Base-by-base conservation (phyloP, 768 basidiomycete genomes). In the Auricularia cornea region DNA sequence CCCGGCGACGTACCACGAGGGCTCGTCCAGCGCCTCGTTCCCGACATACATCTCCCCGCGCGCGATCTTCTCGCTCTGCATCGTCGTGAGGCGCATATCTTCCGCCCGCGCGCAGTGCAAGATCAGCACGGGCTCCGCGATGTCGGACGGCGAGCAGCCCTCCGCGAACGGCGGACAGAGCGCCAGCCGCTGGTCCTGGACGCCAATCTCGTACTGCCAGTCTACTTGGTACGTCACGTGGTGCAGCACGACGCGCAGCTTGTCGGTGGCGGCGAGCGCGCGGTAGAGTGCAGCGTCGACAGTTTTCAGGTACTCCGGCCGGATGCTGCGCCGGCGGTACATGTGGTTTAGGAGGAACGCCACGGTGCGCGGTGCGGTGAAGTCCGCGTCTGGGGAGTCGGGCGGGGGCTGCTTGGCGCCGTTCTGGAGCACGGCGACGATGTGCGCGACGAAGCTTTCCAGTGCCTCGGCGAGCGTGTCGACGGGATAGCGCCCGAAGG, bases 141-240 rank as follows among this genome's bases (percentile, higher is more conserved):
- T 63, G 66, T 2, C 67, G 60, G 14, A 65, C 35, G 35, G 61
- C 23, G 28, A 41, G 29, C 38, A 10, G 20, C 59, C n/a, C 30
- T 20, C 38, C 35, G 32, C 32, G 60, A 41, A 40, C 28, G 31
- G 32, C 48, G 60, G 60, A 40, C 26, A 23, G 23, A 40, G 28
- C 59, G 57, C 48, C 26, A 18, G 60, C 28, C 44, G 35, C 29
- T 18, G 61, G 20, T 44, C 20, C 44, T 23, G 33, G 23, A 41
- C 30, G 20, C 51, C 62, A 11, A 31, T 38, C 32, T 28, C 33
- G 40, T 41, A 68, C 12, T 48, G 20, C 6, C 23, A 6, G 20
- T 51, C 38, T 51, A 69, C 68, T 56, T 72, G 48, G 60, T 69
- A 65, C 26, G 59, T 67, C n/a, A 61, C 28, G 5, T 70, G 72